Conservation (phyloP, 2,329 filamentous ascomycete genomes). For the Diaporthe velutina region DNA sequence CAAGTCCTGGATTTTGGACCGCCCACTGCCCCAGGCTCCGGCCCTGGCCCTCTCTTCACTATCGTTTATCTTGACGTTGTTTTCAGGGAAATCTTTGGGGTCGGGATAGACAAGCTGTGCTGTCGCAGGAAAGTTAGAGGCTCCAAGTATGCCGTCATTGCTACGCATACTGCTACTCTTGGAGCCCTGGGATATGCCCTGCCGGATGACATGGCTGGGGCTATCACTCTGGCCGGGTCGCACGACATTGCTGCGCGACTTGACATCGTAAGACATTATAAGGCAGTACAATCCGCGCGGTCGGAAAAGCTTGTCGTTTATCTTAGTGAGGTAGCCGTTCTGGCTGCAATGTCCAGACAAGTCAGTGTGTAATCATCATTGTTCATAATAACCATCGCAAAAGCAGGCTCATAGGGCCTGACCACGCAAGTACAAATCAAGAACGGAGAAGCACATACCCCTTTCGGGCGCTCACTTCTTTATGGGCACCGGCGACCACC, state of each 20-base stretch:
- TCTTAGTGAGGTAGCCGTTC: background rate
- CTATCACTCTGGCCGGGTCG: background rate
- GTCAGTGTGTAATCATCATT: background rate
- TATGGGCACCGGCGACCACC: background rate
- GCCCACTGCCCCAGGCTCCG: background rate
- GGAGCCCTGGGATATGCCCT: background rate
- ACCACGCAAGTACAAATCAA: background rate
- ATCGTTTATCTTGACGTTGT: no score
- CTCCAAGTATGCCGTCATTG: background rate
- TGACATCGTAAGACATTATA: slow-evolving; percentile 1
- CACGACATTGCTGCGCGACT: background rate
- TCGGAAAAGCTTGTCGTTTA: background rate
- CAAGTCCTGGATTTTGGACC: no score
- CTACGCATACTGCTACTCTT: background rate
- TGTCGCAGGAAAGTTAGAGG: background rate
- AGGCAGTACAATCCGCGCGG: background rate
- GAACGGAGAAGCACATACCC: background rate
- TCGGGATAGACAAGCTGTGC: background rate
- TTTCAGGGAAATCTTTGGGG: background rate
- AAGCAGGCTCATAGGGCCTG: no score
- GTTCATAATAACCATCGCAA: background rate
- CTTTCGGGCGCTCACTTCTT: background rate
- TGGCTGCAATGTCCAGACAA: background rate
- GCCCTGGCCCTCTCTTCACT: background rate
- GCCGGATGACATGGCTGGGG: background rate